Base-by-base conservation (phyloP, 2,329 filamentous ascomycete genomes). In the Bipolaris sorokiniana region DNA sequence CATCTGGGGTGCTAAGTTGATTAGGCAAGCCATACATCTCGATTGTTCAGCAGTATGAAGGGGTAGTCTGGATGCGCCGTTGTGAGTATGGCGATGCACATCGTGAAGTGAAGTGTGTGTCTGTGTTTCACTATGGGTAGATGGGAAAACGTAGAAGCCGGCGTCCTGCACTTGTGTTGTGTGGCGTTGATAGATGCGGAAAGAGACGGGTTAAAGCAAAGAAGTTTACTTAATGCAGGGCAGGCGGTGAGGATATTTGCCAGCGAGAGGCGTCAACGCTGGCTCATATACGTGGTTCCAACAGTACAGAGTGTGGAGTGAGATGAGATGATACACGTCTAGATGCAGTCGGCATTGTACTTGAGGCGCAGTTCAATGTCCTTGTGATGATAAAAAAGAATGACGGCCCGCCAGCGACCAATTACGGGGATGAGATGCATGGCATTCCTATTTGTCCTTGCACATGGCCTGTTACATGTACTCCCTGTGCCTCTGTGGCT, bases 81-180 rank as follows among this genome's bases (percentile, higher is more conserved):
- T 5, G 79, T 79, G 5, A 83, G 64, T 28, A 83, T 74, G 23
- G 79, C 80, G 63, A 83, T 82, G 60, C 81, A 83, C 81, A 83
- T 70, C 6, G 48, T 61, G 49, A 44, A 26, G 11, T 33, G 10
- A 18, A 13, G 2, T 44, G 11, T 31, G 28, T 31, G 9, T 31
- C 42, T 3, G 7, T 7, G 31, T 6, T 5, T 7, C 15, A 33
- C 18, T n/a, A 34, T 22, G 15, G 10, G 15, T 10, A 1, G 5
- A 10, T 23, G 41, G 22, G 16, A 16, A 10, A 6, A 45, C 7
- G 6, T 26, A 46, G 34, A 23, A 41, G 16, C 31, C 33, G 26
- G 37, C 15, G 36, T 34, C 7, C 16, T 3, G 22, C 5, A 36
- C 50, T 41, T 7, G 48, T 42, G 49, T 56, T 45, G 18, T 31